phyloP scores from a whole-genome alignment of 1,139 yeast species.

The Hyphopichia pseudoburtonii region DNA sequence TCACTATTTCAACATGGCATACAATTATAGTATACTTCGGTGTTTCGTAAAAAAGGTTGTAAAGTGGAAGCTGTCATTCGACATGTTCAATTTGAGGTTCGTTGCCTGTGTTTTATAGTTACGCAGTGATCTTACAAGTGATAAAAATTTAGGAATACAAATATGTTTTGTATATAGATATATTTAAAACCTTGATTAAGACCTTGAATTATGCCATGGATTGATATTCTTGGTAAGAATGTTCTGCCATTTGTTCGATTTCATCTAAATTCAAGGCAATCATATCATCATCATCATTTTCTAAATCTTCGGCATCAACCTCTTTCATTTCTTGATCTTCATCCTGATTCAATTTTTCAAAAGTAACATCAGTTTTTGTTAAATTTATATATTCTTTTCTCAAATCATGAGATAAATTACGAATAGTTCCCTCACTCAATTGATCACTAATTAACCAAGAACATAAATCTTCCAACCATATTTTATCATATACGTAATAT shows the following conservation, averaged over 20 bases:
- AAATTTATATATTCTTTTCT: slow-evolving; percentile 28
- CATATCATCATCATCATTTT: slow-evolving; percentile 32
- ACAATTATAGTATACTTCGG: too few relatives aligned
- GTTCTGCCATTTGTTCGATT: slow-evolving; percentile 56
- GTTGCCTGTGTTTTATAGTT: too few relatives aligned
- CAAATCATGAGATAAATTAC: slow-evolving; percentile 69
- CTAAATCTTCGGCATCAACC: slow-evolving; percentile 22
- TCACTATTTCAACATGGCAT: too few relatives aligned
- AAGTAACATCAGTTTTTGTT: slow-evolving; percentile 30
- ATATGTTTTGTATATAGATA: too few relatives aligned
- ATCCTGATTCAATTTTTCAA: slow-evolving; percentile 33
- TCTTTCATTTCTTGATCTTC: slow-evolving; percentile 19
- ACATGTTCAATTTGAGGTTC: too few relatives aligned
- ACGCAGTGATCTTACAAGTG: too few relatives aligned
- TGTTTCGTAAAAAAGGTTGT: too few relatives aligned
- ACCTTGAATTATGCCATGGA: too few relatives aligned
- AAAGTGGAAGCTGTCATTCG: too few relatives aligned
- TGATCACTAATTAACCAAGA: slow-evolving; percentile 71
- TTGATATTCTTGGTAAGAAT: slow-evolving; percentile 35
- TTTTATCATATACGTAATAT: slow-evolving; percentile 82
- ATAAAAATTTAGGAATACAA: too few relatives aligned
- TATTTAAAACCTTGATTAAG: too few relatives aligned
- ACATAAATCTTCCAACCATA: slow-evolving; percentile 78
- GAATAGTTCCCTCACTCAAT: slow-evolving; percentile 48
- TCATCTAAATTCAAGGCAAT: slow-evolving; percentile 45